A percentile compares a stretch with the other conserved stretches of the same genome.
Conservation (phyloP, 495 filamentous ascomycete species). For the Penicillium parvum region DNA sequence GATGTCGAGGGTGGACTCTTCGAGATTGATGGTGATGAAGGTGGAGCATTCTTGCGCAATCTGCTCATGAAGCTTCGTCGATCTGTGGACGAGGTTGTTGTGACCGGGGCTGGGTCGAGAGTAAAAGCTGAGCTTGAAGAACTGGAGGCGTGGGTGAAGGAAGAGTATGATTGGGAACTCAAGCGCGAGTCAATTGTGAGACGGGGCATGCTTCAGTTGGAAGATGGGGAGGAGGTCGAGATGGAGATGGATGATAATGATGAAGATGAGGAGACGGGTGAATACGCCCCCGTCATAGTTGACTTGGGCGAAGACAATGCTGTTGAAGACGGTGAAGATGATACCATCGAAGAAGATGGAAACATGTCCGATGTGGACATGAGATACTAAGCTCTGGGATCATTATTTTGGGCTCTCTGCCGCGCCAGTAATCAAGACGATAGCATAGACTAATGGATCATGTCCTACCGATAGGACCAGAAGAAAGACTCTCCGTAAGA, state of each 20-base stretch:
- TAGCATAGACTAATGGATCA: no score
- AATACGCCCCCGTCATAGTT: constrained; percentile 82
- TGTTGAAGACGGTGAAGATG: neutral
- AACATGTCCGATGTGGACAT: no score
- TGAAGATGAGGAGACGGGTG: constrained; percentile 78
- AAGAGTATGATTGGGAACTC: constrained; percentile 63
- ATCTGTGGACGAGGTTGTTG: constrained; percentile 40
- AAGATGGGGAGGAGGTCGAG: constrained; percentile 74
- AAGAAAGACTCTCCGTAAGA: no score
- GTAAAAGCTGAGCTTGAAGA: constrained; percentile 52
- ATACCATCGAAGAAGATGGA: no score
- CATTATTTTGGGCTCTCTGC: neutral
- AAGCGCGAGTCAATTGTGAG: constrained; percentile 51
- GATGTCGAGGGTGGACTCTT: constrained; percentile 60
- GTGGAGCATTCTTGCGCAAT: constrained; percentile 50
- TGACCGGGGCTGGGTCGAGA: constrained; percentile 19
- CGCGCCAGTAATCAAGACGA: no score
- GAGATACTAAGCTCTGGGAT: constrained; percentile 9
- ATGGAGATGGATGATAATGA: constrained; percentile 71
- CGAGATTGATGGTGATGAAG: constrained; percentile 49
- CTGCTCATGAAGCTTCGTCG: constrained; percentile 51
- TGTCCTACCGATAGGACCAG: no score
- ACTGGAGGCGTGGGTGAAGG: constrained; percentile 52
- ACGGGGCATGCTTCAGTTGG: constrained; percentile 63
- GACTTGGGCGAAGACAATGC: constrained; percentile 30